Evolutionary conservation across 108 stramenopile species (phyloP).

Genomic region (Skeletonema marinoi): DNA sequence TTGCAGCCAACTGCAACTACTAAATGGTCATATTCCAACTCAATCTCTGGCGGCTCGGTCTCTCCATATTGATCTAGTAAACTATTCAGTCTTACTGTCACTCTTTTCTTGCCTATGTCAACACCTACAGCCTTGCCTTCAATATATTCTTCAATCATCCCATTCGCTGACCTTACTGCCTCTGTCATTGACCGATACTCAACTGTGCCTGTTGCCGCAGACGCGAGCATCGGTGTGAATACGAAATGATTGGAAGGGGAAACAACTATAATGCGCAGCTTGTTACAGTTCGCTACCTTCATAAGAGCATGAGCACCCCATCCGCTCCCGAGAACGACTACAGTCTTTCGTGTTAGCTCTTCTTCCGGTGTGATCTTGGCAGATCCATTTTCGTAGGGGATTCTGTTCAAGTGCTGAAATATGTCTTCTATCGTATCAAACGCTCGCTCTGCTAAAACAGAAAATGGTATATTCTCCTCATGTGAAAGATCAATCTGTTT

Average conservation of each 20-base stretch:
- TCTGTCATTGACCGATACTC: constrained; percentile 79
- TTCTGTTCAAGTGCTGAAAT: constrained; percentile 37
- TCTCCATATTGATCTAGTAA: constrained; percentile 30
- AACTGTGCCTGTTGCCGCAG: constrained; percentile 67
- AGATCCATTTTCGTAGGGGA: constrained; percentile 49
- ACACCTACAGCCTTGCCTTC: constrained; percentile 56
- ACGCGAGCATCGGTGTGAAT: constrained; percentile 81
- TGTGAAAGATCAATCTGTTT: constrained; percentile 10
- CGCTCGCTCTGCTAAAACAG: constrained; percentile 38
- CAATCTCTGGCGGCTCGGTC: constrained; percentile 28
- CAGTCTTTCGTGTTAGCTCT: constrained; percentile 22
- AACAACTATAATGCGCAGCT: constrained; percentile 66
- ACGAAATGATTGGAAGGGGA: constrained; percentile 76
- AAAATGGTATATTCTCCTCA: constrained; percentile 15
- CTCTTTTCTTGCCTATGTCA: constrained; percentile 24
- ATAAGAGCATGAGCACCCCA: constrained; percentile 63
- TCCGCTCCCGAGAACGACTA: constrained; percentile 40
- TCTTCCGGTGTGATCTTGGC: constrained; percentile 22
- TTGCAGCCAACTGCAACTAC: constrained; percentile 60
- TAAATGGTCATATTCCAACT: constrained; percentile 55
- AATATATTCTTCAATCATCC: constrained; percentile 49
- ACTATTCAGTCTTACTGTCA: constrained; percentile 46
- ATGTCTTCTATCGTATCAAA: constrained; percentile 63
- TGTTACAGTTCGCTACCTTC: constrained; percentile 58
- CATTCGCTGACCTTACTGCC: constrained; percentile 52